phyloP scores from a whole-genome alignment of 2,329 filamentous ascomycete genomes.

The Fusarium sp. region DNA sequence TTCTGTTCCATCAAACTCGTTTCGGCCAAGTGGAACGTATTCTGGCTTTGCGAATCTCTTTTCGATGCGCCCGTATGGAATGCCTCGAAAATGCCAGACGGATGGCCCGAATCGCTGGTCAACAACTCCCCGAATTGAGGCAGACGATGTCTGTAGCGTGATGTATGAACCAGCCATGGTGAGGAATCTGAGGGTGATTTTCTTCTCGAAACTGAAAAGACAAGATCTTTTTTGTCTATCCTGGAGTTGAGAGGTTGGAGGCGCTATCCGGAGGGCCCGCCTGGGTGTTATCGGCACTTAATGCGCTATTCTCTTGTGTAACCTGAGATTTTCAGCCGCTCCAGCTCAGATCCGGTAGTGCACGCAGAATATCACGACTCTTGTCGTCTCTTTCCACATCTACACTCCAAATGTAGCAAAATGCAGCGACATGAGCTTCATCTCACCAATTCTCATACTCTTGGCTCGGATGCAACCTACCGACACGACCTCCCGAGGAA shows the following conservation, averaged over 20 bases:
- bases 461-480: slow-evolving; percentile 7
- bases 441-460: too few species aligned
- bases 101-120: slow-evolving; percentile 12
- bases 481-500: background rate
- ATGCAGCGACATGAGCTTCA: too few species aligned
- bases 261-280: too few species aligned
- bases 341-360: too few species aligned
- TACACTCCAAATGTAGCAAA: too few species aligned
- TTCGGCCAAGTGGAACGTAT: background rate
- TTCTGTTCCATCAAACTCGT: background rate
- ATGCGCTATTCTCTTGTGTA: too few species aligned
- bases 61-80: slow-evolving; percentile 15
- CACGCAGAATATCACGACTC: too few species aligned
- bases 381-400: background rate
- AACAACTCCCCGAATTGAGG: slow-evolving; percentile 2
- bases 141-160: background rate
- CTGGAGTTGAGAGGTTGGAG: too few species aligned
- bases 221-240: too few species aligned
- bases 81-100: slow-evolving; percentile 27
- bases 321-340: too few species aligned
- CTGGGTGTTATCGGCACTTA: too few species aligned
- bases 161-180: background rate
- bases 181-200: background rate
- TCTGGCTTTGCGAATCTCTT: slow-evolving; percentile 15
- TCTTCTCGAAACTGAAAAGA: background rate